Conservation (phyloP, 805 yeast genomes). For the Kregervanrija delftensis region DNA sequence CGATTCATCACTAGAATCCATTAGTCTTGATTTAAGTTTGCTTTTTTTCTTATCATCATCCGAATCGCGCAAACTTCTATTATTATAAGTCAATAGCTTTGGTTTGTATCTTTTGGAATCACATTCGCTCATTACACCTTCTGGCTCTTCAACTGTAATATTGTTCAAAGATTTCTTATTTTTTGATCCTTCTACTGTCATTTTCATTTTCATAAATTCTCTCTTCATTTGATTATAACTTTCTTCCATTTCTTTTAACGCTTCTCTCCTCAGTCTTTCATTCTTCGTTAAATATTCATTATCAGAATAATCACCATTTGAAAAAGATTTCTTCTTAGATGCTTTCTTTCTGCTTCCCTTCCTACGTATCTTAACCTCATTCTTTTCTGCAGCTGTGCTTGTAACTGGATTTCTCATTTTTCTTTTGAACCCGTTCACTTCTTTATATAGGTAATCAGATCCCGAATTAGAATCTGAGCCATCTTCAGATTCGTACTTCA, state of each 20-base stretch:
- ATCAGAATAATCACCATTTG: neutral
- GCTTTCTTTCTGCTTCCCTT: too few species aligned
- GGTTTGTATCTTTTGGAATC: neutral
- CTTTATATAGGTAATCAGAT: neutral
- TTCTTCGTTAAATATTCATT: neutral
- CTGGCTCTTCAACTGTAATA: constrained; percentile 2
- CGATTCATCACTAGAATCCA: neutral
- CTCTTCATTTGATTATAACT: neutral
- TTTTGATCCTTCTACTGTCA: neutral
- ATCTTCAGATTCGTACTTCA: neutral
- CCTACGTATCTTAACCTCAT: neutral
- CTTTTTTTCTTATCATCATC: too few species aligned
- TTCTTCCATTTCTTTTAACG: neutral
- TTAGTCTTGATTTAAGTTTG: neutral
- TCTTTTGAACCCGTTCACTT: neutral
- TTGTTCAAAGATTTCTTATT: neutral
- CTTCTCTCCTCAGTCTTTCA: neutral
- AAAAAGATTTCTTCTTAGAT: too few species aligned
- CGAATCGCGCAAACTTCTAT: neutral
- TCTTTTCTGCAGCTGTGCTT: neutral
- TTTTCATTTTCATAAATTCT: neutral
- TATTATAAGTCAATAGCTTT: neutral
- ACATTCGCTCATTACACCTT: neutral
- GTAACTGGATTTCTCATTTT: neutral
- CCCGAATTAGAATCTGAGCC: neutral